Percentiles rank a stretch among this genome's conserved stretches.
Evolutionary conservation across 352 stramenopile species (phyloP).

Genomic region (Albugo candida): DNA sequence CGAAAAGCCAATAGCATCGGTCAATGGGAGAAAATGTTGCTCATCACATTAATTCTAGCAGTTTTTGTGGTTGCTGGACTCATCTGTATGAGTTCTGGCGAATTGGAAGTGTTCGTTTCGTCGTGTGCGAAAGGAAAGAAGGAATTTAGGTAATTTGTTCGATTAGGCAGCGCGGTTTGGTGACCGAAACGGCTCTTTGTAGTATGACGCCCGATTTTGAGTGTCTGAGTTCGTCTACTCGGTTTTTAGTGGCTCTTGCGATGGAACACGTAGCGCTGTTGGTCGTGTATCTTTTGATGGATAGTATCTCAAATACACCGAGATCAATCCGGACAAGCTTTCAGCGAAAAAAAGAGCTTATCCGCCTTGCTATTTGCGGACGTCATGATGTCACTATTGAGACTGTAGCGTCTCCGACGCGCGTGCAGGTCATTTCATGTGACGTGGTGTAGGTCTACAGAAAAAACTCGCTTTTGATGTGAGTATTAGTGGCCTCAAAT

Average conservation of each 20-base stretch:
- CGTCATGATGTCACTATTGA: slow-evolving; percentile 6
- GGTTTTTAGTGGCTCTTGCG: slow-evolving; percentile 59
- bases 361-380: slow-evolving; percentile 61
- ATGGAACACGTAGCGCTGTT: slow-evolving; percentile 52
- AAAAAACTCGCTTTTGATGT: no score
- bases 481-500: no score
- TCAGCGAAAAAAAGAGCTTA: slow-evolving; percentile 71
- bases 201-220: slow-evolving; percentile 74
- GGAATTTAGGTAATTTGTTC: slow-evolving; percentile 52
- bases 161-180: background rate
- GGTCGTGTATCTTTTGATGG: slow-evolving; percentile 56
- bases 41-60: slow-evolving; percentile 59
- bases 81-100: slow-evolving; percentile 65
- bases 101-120: slow-evolving; percentile 67
- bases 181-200: background rate
- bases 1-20: slow-evolving; percentile 71
- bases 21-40: slow-evolving; percentile 76
- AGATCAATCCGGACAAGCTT: slow-evolving; percentile 56
- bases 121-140: slow-evolving; percentile 38
- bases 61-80: slow-evolving; percentile 71
- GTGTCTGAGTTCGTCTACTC: slow-evolving; percentile 49
- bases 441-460: no score
- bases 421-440: no score
- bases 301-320: slow-evolving; percentile 66
- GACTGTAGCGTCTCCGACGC: no score